Percentiles rank a stretch among this genome's conserved stretches.
These are phyloP conservation scores for Fusarium algeriense DNA, from an alignment of 2,329 filamentous ascomycete species.

Conservation along the genomic window DNA sequence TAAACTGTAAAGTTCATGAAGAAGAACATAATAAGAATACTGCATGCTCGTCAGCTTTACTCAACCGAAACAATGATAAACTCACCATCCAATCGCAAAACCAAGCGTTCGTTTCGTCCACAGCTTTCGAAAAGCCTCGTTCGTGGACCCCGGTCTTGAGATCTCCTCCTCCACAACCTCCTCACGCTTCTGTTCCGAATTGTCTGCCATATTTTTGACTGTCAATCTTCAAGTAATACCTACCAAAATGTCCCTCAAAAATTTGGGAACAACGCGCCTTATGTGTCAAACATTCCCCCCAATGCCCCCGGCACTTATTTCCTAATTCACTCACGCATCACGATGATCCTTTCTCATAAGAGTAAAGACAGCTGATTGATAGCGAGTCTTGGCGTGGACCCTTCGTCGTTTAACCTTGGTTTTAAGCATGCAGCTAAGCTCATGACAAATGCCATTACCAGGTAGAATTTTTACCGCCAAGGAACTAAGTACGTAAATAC, in stretches of 20 bases:
- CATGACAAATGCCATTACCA: neutral
- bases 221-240: no score
- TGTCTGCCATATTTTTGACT: neutral
- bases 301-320: constrained; percentile 6
- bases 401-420: neutral
- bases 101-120: constrained; percentile 19
- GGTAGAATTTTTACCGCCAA: constrained; percentile 10
- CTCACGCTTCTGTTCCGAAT: neutral
- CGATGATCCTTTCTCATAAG: constrained; percentile 26
- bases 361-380: constrained; percentile 34
- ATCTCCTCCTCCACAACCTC: neutral
- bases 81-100: constrained; percentile 26
- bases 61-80: accelerated
- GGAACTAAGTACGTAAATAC: constrained; percentile 16
- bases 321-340: constrained; percentile 19
- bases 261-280: neutral
- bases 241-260: neutral
- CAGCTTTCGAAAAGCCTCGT: constrained; percentile 33
- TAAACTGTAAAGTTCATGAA: constrained; percentile 40
- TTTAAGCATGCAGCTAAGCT: constrained; percentile 6
- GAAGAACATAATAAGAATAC: constrained; percentile 38
- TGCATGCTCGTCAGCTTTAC: neutral
- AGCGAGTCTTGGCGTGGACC: constrained; percentile 23
- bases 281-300: neutral
- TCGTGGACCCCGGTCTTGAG: constrained; percentile 1